Conservation (phyloP, 495 filamentous ascomycete genomes). For the Aspergillus taichungensis region DNA sequence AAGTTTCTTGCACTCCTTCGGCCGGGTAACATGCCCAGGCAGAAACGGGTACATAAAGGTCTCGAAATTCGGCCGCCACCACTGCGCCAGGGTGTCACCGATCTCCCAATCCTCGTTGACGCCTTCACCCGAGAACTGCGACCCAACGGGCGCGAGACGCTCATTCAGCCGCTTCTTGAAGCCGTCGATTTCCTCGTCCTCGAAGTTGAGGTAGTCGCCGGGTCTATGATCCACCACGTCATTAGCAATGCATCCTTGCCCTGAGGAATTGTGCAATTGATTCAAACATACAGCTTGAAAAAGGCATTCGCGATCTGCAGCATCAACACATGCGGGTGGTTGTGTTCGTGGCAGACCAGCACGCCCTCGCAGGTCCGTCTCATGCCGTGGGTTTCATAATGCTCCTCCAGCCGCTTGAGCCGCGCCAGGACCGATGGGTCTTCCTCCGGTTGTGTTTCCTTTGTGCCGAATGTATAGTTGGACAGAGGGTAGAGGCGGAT, state of each 20-base stretch:
- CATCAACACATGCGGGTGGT: slow-evolving; percentile 97
- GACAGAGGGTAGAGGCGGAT: slow-evolving; percentile 92
- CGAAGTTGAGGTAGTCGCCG: slow-evolving; percentile 85
- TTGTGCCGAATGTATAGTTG: slow-evolving; percentile 98
- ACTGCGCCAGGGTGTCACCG: slow-evolving; percentile 88
- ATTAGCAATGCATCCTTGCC: neutral
- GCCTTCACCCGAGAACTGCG: slow-evolving; percentile 76
- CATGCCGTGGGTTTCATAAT: slow-evolving; percentile 90
- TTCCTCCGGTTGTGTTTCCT: slow-evolving; percentile 96
- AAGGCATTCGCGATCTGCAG: slow-evolving; percentile 98
- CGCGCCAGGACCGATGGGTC: slow-evolving; percentile 91
- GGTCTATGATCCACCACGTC: slow-evolving; percentile 41
- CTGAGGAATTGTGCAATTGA: neutral
- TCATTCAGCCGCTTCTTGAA: slow-evolving; percentile 91
- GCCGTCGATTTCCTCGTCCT: slow-evolving; percentile 84
- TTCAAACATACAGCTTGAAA: slow-evolving; percentile 74
- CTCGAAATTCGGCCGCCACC: slow-evolving; percentile 98
- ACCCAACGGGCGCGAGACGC: slow-evolving; percentile 82
- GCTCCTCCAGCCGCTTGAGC: slow-evolving; percentile 85
- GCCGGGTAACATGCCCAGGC: slow-evolving; percentile 86
- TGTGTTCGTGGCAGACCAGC: slow-evolving; percentile 96
- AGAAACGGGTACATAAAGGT: slow-evolving; percentile 99
- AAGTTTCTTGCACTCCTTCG: slow-evolving; percentile 98
- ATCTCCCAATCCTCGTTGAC: slow-evolving; percentile 88
- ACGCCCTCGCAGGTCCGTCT: slow-evolving; percentile 93